Evolutionary conservation across 495 filamentous ascomycete genomes (phyloP).

Genomic region (Penicillium macrosclerotiorum): DNA sequence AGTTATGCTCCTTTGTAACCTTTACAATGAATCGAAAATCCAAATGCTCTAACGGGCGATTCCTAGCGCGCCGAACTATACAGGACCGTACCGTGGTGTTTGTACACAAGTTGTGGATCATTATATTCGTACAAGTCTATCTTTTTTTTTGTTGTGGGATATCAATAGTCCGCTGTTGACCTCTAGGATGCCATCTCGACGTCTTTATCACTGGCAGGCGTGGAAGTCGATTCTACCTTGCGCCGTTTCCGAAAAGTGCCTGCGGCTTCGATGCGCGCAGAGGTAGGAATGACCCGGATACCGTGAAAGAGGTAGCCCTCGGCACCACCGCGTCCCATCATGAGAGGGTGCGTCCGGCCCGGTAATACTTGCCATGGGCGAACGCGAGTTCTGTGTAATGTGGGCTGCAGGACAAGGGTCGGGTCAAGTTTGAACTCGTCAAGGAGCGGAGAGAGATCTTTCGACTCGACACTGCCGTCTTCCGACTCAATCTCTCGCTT

Average conservation of each 20-base stretch:
- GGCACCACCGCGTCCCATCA: conserved; percentile 82
- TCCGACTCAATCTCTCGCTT: conserved; percentile 32
- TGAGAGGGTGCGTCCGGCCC: conserved; percentile 86
- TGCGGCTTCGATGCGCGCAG: conserved; percentile 75
- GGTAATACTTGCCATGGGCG: conserved; percentile 88
- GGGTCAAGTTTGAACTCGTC: conserved; percentile 82
- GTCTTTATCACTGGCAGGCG: conserved; percentile 29
- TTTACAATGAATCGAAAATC: too few relatives aligned
- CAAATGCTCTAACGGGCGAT: too few relatives aligned
- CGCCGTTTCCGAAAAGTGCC: conserved; percentile 62
- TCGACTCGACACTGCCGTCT: conserved; percentile 10
- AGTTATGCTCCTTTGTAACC: background rate
- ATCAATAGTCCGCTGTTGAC: conserved; percentile 4
- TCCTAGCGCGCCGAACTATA: too few relatives aligned
- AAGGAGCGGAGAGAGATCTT: conserved; percentile 52
- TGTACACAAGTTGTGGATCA: conserved; percentile 1
- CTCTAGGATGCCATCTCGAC: conserved; percentile 32
- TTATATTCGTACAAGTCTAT: conserved; percentile 22
- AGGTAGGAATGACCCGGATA: conserved; percentile 72
- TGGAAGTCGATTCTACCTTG: conserved; percentile 30
- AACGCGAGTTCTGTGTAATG: conserved; percentile 72
- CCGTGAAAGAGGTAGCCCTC: conserved; percentile 90
- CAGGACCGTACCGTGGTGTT: too few relatives aligned
- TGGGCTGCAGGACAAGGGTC: conserved; percentile 72
- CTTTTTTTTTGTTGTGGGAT: too few relatives aligned